phyloP scores from a whole-genome alignment of 2,329 filamentous ascomycete genomes.

The Diaporthe sp. region DNA sequence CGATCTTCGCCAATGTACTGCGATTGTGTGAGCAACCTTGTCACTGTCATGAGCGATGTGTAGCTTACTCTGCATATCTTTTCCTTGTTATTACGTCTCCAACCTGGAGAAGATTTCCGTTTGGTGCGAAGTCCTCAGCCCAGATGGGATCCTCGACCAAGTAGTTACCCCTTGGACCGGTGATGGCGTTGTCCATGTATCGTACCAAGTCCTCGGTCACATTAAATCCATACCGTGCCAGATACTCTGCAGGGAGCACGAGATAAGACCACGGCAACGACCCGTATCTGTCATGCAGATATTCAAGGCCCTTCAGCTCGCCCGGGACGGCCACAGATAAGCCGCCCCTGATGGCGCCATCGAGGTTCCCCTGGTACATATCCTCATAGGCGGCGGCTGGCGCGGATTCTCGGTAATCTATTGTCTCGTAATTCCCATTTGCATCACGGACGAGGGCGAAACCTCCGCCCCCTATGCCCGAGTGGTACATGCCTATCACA shows the following conservation, averaged over 20 bases:
- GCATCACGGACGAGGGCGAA: conserved; percentile 85
- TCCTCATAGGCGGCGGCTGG: conserved; percentile 85
- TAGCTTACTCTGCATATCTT: conserved; percentile 75
- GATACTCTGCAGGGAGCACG: conserved; percentile 79
- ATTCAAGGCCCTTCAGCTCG: conserved; percentile 83
- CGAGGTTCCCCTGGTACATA: conserved; percentile 84
- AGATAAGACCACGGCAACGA: conserved; percentile 78
- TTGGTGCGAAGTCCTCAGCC: conserved; percentile 90
- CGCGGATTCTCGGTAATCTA: conserved; percentile 92
- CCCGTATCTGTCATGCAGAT: conserved; percentile 82
- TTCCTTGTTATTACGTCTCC: conserved; percentile 86
- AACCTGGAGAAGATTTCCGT: conserved; percentile 76
- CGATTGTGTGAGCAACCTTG: too few relatives aligned
- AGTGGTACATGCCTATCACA: conserved; percentile 82
- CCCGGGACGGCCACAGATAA: conserved; percentile 80
- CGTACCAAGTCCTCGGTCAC: conserved; percentile 81
- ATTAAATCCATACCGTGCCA: conserved; percentile 81
- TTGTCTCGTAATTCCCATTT: conserved; percentile 83
- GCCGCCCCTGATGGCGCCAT: conserved; percentile 78
- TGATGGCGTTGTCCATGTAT: conserved; percentile 74
- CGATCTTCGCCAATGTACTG: conserved; percentile 81
- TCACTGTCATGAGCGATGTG: rapidly evolving
- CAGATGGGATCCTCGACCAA: conserved; percentile 82
- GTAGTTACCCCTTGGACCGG: conserved; percentile 66
- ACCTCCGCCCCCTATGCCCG: conserved; percentile 89